Percentiles rank a stretch among this genome's conserved stretches.
phyloP scores from a whole-genome alignment of 805 yeast genomes.

The Nematodospora valgi region DNA sequence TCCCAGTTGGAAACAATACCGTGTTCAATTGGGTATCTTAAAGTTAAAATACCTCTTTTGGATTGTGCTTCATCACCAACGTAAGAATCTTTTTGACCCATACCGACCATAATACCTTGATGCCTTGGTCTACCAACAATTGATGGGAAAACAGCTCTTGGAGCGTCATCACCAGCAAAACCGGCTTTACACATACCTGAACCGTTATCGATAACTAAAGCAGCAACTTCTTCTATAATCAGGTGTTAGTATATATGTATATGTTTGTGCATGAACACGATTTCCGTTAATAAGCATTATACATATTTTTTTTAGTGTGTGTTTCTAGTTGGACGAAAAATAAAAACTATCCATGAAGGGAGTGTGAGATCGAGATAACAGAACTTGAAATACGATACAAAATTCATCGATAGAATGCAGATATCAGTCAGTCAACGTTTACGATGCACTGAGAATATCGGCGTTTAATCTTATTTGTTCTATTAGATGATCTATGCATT shows the following conservation, averaged over 20 bases:
- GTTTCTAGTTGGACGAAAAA: conserved; percentile 4
- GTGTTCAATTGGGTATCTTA: conserved; percentile 99
- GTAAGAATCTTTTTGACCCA: conserved; percentile 99
- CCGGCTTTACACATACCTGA: conserved; percentile 99
- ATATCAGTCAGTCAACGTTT: too few species aligned
- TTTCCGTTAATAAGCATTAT: neutral
- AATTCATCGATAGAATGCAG: too few species aligned
- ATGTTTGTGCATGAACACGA: neutral
- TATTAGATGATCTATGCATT: too few species aligned
- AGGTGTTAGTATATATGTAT: conserved; percentile 16
- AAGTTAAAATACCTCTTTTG: conserved; percentile 98
- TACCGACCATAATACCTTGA: conserved; percentile 99
- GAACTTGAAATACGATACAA: too few species aligned
- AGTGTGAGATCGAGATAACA: neutral
- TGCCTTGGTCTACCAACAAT: conserved; percentile 99
- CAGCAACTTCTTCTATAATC: conserved; percentile 44
- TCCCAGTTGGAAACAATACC: conserved; percentile 99
- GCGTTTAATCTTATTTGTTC: too few species aligned
- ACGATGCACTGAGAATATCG: too few species aligned
- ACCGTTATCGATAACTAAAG: conserved; percentile 96
- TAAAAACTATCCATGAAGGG: neutral
- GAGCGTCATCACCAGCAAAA: conserved; percentile 99
- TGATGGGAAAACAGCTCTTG: conserved; percentile 99
- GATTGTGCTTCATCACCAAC: conserved; percentile 99
- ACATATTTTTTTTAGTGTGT: neutral